Evolutionary conservation across 805 yeast genomes (phyloP), one percentile per base, ranked within the genome.

Genomic region (Wickerhamiella sorbophila): DNA sequence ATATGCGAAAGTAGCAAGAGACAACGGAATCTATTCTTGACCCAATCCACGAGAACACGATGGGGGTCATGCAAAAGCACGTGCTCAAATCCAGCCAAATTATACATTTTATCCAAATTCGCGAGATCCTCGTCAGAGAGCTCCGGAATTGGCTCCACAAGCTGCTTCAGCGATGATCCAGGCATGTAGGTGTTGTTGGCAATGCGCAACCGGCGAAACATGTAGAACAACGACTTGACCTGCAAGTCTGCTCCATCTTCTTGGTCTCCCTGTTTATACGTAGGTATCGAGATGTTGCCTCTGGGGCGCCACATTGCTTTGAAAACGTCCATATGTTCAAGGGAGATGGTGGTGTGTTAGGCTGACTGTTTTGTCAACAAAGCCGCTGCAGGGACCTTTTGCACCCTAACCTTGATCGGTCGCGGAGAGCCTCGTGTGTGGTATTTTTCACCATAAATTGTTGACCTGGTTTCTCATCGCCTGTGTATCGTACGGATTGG

Each of bases 241-340:
- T 76, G 82, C 17, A 78, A 62, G 48, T 76, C 82, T 10, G 75
- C 65, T 4, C 76, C 67, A 53, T 78, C 85, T 42, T 70, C 75
- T 4, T 54, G 42, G 22, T 58, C 66, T 2, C 75, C 77, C 33
- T 61, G 64, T 14, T 53, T 41, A 46, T 71, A 75, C 5, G 59
- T 58, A 3, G 79, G 80, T 17, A 73, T 69, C 12, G 70, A 65
- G 20, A 69, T 60, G 22, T 22, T 43, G 18, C 52, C 51, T 0
- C 58, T 48, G 32, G 60, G 61, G 4, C 65, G 62, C 67, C 67
- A 64, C 5, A 61, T 46, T 22, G 56, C 49, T 38, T 52, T 51
- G 45, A 60, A 53, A 50, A 57, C 40, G 20, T 53, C 55, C 57
- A 53, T 61, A 26, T 24, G 6, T 6, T 6, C 12, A 8, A 12